phyloP scores from a whole-genome alignment of 768 basidiomycete species.

The Amanita pseudoporphyria region DNA sequence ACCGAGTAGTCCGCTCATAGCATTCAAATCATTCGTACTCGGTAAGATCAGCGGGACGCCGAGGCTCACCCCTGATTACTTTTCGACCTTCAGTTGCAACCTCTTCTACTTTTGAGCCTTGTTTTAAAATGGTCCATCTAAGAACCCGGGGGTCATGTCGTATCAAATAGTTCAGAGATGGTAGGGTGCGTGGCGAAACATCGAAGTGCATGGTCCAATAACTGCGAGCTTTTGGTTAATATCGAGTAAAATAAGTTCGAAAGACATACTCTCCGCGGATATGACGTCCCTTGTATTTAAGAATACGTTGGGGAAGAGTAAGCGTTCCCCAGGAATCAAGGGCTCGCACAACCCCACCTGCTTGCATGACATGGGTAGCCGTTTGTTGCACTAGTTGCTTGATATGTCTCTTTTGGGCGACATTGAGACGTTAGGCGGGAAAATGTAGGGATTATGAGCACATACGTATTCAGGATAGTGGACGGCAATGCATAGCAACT shows the following conservation, averaged over 20 bases:
- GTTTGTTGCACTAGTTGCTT: slow-evolving; percentile 65
- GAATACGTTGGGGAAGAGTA: slow-evolving; percentile 68
- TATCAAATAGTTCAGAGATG: slow-evolving; percentile 55
- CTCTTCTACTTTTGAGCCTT: slow-evolving; percentile 67
- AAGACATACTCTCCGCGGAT: slow-evolving; percentile 61
- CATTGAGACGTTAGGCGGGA: not conserved
- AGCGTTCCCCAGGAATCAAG: slow-evolving; percentile 69
- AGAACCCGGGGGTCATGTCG: slow-evolving; percentile 77
- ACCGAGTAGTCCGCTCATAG: too few relatives aligned
- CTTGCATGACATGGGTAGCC: slow-evolving; percentile 60
- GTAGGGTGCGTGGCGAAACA: slow-evolving; percentile 63
- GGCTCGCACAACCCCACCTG: slow-evolving; percentile 75
- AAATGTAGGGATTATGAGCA: slow-evolving; percentile 7
- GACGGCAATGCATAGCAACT: slow-evolving; percentile 74
- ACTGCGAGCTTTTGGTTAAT: slow-evolving; percentile 26
- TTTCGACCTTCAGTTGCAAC: slow-evolving; percentile 44
- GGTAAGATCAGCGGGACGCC: slow-evolving; percentile 14
- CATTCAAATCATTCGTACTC: slow-evolving; percentile 5
- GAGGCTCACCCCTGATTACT: slow-evolving; percentile 21
- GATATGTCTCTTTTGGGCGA: slow-evolving; percentile 48
- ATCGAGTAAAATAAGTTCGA: not conserved
- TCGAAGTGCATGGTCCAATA: slow-evolving; percentile 93
- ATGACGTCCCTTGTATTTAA: slow-evolving; percentile 41
- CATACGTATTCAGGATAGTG: slow-evolving; percentile 70
- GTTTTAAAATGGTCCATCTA: slow-evolving; percentile 71